phyloP scores from a whole-genome alignment of 495 filamentous ascomycete genomes.

The Aspergillus coremiiformis region DNA sequence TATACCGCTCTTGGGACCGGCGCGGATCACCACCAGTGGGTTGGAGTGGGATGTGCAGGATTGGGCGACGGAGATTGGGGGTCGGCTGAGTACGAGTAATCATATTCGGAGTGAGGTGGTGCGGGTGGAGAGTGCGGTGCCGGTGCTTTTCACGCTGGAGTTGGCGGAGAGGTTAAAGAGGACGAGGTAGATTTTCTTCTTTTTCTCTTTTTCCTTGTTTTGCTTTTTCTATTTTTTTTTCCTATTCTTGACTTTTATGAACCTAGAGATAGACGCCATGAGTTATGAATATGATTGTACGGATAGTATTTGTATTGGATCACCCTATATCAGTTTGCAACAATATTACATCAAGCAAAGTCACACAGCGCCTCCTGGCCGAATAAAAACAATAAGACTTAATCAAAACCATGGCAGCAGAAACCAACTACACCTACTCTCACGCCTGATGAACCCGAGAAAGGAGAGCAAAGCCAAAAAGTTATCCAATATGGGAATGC shows the following conservation, averaged over 20 bases:
- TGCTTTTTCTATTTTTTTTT: background rate
- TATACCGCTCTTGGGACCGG: slow-evolving; percentile 67
- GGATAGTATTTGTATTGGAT: too few species aligned
- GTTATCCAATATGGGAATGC: background rate
- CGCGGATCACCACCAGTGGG: slow-evolving; percentile 66
- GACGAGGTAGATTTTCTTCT: slow-evolving; percentile 1
- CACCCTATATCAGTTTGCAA: background rate
- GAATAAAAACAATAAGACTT: background rate
- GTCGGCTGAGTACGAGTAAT: slow-evolving; percentile 88
- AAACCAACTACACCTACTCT: background rate
- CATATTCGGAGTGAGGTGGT: slow-evolving; percentile 56
- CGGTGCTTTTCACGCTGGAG: slow-evolving; percentile 83
- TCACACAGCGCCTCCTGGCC: background rate
- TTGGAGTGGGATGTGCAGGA: slow-evolving; percentile 83
- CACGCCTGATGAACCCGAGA: background rate
- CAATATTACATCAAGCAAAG: background rate
- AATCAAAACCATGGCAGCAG: background rate
- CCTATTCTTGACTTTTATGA: too few species aligned
- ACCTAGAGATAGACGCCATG: too few species aligned
- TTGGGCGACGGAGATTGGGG: slow-evolving; percentile 77
- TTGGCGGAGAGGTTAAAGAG: slow-evolving; percentile 42
- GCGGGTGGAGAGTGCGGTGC: slow-evolving; percentile 54
- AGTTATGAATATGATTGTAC: too few species aligned
- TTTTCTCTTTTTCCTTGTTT: background rate
- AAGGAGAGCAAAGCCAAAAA: background rate